Base-by-base conservation (phyloP, 2,329 filamentous ascomycete genomes). In the Colletotrichum graminicola region DNA sequence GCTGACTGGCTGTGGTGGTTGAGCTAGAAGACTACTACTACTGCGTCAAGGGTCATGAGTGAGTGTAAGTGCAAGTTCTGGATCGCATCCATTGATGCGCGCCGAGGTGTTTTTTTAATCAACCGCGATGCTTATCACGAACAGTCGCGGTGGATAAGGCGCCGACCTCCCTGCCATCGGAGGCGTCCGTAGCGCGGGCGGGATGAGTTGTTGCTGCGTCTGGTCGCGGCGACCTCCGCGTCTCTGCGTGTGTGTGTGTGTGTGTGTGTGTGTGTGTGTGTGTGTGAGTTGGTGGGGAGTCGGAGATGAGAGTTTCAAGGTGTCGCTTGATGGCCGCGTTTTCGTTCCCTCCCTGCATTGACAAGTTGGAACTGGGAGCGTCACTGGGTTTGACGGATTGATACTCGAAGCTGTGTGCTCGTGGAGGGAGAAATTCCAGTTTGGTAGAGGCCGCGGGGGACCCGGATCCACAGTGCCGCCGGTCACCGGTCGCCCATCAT, bases 141-240 rank as follows among this genome's bases (percentile, higher is more conserved):
- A 2, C 45, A 23, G 32, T 41, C 12, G 61, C 65, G 61, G 60
- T 2, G 66, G 65, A 36, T 65, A 60, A 54, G 60, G 66, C 64
- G 62, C 62, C 65, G 57, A 59, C 59, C 64, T 74, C 73, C 72
- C 72, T 71, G 23, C 68, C 55, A 69, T 74, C 72, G 73, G 73
- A 66, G 72, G 56, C 62, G 63, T 62, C 70, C 73, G 66, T 71
- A 61, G 64, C 29, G 66, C 56, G 49, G 49, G 66, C 56, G 49
- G 49, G 45, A 29, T 49, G 56, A 57, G 26, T 21, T 45, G 56
- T 23, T n/a, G 56, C 54, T 47, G 63, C 39, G 55, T 63, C 63
- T 66, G 67, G 60, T 71, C 60, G 57, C 74, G 74, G 74, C 70
- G 73, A 75, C 70, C 74, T 75, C 74, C 74, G 70, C 66, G 34